phyloP scores from a whole-genome alignment of 2,329 filamentous ascomycete species.

The Diaporthe velutina region DNA sequence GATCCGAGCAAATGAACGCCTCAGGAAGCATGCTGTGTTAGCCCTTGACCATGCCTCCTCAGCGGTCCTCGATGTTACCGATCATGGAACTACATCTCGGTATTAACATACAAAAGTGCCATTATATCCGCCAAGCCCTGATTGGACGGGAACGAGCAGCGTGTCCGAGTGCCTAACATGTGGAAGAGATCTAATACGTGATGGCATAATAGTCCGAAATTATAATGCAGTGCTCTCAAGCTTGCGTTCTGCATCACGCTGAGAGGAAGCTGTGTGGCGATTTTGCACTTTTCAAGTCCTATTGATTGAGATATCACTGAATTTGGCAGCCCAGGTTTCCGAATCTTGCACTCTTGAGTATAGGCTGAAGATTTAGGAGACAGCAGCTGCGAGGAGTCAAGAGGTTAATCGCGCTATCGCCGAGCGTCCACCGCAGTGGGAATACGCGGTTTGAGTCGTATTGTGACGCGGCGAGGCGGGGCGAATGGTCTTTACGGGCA shows the following conservation, averaged over 20 bases:
- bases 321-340: background rate
- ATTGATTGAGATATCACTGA: background rate
- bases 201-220: background rate
- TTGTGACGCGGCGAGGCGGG: background rate
- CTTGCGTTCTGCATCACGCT: background rate
- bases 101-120: background rate
- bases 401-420: background rate
- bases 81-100: background rate
- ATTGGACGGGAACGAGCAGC: background rate
- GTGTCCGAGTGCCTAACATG: background rate
- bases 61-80: background rate
- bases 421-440: background rate
- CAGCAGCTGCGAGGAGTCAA: background rate
- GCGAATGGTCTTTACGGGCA: background rate
- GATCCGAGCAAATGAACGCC: background rate
- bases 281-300: background rate
- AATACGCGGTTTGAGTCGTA: background rate
- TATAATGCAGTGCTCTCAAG: background rate
- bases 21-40: background rate
- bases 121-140: background rate
- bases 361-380: background rate
- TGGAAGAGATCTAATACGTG: background rate
- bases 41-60: background rate
- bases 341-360: background rate
- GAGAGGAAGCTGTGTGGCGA: background rate